A percentile compares a stretch with the other conserved stretches of the same genome.
phyloP scores from a whole-genome alignment of 2,329 filamentous ascomycete genomes.

The Penicillium olsonii region DNA sequence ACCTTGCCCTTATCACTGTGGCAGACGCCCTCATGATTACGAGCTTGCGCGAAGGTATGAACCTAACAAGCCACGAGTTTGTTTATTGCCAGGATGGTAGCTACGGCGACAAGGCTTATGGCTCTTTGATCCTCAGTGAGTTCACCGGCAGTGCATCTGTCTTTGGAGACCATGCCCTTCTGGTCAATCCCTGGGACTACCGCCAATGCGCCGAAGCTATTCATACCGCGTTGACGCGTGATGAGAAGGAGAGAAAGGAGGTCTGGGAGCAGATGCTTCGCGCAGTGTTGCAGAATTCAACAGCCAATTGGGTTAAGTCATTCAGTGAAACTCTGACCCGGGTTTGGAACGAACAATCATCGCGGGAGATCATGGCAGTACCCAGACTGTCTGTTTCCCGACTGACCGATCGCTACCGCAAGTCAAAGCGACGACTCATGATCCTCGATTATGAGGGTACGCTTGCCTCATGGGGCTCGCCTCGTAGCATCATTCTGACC shows the following conservation, averaged over 20 bases:
- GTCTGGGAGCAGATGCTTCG: constrained; percentile 75
- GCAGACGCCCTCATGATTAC: constrained; percentile 94
- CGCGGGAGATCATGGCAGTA: constrained; percentile 80
- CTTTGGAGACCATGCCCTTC: constrained; percentile 76
- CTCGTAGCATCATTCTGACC: constrained; percentile 79
- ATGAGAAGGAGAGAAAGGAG: constrained; percentile 67
- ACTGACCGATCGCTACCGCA: constrained; percentile 66
- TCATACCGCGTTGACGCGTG: constrained; percentile 79
- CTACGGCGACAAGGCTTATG: constrained; percentile 72
- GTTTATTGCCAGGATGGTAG: constrained; percentile 88
- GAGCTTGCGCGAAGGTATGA: constrained; percentile 95
- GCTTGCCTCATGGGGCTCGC: constrained; percentile 80
- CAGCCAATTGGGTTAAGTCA: constrained; percentile 79
- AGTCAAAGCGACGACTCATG: constrained; percentile 71
- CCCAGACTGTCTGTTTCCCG: constrained; percentile 74
- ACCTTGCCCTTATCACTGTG: constrained; percentile 84
- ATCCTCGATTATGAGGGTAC: constrained; percentile 95
- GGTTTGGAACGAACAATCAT: constrained; percentile 81
- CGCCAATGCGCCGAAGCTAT: constrained; percentile 84
- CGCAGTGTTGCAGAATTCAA: constrained; percentile 78
- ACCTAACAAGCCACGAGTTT: constrained; percentile 91
- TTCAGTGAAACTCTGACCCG: constrained; percentile 70
- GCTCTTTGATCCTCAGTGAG: constrained; percentile 87
- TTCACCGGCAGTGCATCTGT: constrained; percentile 91
- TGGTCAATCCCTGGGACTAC: constrained; percentile 96